These are phyloP conservation scores for Benincasa hispida DNA, from an alignment of 306 rosid genomes.

Conservation along the genomic window DNA sequence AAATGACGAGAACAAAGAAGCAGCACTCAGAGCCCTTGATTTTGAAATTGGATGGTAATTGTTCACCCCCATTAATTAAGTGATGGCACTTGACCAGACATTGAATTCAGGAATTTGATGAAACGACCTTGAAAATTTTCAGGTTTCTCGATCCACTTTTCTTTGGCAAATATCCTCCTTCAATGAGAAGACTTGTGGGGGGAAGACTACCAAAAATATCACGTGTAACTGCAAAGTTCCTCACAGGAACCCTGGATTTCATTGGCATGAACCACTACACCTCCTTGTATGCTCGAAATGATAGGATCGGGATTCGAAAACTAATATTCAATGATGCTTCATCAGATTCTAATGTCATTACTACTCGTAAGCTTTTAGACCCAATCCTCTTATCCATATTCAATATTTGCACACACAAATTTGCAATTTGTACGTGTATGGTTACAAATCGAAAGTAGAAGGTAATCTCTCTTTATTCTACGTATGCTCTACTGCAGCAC, in stretches of 20 bases:
- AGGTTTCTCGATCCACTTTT: constrained; percentile 87
- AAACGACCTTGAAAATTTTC: constrained; percentile 8
- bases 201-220: constrained; percentile 66
- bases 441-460: neutral
- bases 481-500: constrained; percentile 32
- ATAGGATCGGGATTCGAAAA: constrained; percentile 47
- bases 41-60: constrained; percentile 78
- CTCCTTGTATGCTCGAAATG: constrained; percentile 66
- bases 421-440: neutral
- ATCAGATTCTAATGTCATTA: constrained; percentile 70
- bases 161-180: constrained; percentile 65
- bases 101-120: neutral
- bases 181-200: constrained; percentile 59
- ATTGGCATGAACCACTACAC: constrained; percentile 86
- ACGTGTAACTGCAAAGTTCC: constrained; percentile 24
- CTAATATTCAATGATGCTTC: constrained; percentile 52
- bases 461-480: constrained; percentile 12
- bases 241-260: constrained; percentile 63
- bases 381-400: neutral
- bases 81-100: neutral
- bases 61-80: neutral
- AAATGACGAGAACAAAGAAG: constrained; percentile 65
- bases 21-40: constrained; percentile 72
- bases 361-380: constrained; percentile 44
- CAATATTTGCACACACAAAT: neutral